Base-by-base conservation (phyloP, 2,329 filamentous ascomycete species). In the Chaetomiaceae sp. region DNA sequence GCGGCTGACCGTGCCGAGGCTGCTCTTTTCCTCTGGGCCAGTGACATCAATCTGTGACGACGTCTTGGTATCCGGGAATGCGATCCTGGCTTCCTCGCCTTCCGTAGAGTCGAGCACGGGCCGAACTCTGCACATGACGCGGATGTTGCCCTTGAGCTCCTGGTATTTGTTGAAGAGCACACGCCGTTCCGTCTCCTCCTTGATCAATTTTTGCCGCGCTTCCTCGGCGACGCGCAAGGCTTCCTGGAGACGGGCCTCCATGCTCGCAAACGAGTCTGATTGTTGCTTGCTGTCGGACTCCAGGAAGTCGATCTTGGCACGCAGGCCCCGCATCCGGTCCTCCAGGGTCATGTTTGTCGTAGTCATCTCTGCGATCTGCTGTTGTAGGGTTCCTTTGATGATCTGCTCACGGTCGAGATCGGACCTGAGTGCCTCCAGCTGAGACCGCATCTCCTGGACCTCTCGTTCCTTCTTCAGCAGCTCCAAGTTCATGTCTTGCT, bases 101-200 rank as follows among this genome's bases (percentile, higher is more conserved):
- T 86, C 83, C 1, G 70, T 65, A 0, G 65, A 57, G 19, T 72
- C 72, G 18, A 86, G 71, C 0, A 84, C 72, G 1, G 93, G 93
- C 33, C 94, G 84, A 22, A 97, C 91, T 62, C 93, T 83, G 62
- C 91, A 97, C 80, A 98, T 98, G 55, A 98, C 93, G 17, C 93
- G 85, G 60, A 98, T 98, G 62, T 98, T 98, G 58, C 93, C 93
- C 65, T 95, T 96, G 49, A 98, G 78, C 62, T 98, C 93, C 64
- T 98, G 89, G 38, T 98, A 91, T 64, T 95, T 93, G 67, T 97
- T 97, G 71, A 97, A 95, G 0, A 98, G 76, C 57, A 94, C 91
- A 18, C 93, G 80, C 12, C 93, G 81, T 41, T 95, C 73, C 1
- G 87, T 93, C 67, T 98, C 93, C 62, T 97, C 93, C 59, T 84